phyloP scores from a whole-genome alignment of 129 eudicot genomes.

The Chrysanthemum seticuspe region DNA sequence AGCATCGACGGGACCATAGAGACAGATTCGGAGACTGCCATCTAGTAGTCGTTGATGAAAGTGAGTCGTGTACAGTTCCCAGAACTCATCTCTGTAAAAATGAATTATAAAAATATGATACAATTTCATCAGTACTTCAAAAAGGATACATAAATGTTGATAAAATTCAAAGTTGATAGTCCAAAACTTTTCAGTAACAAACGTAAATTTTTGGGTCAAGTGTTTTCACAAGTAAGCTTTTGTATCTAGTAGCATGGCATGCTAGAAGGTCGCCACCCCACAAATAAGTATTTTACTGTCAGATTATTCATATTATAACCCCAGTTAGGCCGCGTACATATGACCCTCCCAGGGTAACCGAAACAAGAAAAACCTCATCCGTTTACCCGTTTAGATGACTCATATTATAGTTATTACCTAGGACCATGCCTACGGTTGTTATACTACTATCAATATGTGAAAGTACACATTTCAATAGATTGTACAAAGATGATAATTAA shows the following conservation, averaged over 20 bases:
- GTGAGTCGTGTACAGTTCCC: constrained; percentile 76
- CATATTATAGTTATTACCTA: not conserved
- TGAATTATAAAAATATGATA: constrained; percentile 1
- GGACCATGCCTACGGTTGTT: not conserved
- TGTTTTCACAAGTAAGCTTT: not conserved
- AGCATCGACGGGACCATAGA: constrained; percentile 53
- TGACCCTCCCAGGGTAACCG: too few species aligned
- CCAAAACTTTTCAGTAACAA: not conserved
- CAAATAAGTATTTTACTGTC: too few species aligned
- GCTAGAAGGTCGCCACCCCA: too few species aligned
- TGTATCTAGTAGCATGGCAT: too few species aligned
- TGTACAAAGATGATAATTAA: not conserved
- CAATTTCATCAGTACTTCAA: not conserved
- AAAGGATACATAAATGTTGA: too few species aligned
- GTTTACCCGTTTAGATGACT: too few species aligned
- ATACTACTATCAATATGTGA: not conserved
- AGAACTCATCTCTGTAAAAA: constrained; percentile 75
- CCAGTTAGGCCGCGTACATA: too few species aligned
- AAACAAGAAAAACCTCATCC: too few species aligned
- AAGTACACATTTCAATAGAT: not conserved
- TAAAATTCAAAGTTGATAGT: not conserved
- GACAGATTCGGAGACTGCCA: constrained; percentile 73
- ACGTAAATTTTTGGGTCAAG: not conserved
- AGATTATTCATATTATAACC: too few species aligned
- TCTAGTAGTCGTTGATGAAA: constrained; percentile 62